Evolutionary conservation across 805 yeast species (phyloP).

Genomic region (Candida suzukii): DNA sequence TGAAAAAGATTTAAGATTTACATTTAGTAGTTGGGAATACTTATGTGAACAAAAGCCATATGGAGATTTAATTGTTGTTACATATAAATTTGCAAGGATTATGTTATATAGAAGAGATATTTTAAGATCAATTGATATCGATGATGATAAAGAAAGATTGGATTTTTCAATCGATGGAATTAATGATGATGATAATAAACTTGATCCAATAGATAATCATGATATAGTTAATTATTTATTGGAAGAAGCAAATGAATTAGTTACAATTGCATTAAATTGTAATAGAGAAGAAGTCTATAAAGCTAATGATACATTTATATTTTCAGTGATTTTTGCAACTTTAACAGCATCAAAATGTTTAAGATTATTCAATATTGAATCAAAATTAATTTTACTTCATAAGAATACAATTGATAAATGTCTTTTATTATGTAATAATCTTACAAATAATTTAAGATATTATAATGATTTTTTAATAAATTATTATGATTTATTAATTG

Average conservation of each 20-base stretch:
- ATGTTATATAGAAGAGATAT: slow-evolving; percentile 19
- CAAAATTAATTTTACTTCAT: no score
- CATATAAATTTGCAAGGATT: slow-evolving; percentile 13
- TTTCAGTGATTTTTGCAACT: not conserved
- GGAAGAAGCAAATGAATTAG: not conserved
- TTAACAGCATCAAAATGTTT: not conserved
- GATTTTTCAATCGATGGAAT: not conserved
- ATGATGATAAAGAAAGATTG: not conserved
- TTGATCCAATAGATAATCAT: not conserved
- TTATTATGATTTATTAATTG: no score
- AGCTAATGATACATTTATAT: not conserved
- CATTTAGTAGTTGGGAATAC: slow-evolving; percentile 19
- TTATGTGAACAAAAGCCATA: slow-evolving; percentile 14
- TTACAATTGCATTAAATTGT: not conserved
- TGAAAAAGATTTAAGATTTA: slow-evolving; percentile 14
- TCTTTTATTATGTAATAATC: no score
- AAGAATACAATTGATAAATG: no score
- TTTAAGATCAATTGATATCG: slow-evolving; percentile 6
- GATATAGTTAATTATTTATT: not conserved
- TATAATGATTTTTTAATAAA: no score
- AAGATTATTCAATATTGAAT: no score
- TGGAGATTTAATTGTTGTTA: slow-evolving; percentile 10
- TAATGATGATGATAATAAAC: not conserved
- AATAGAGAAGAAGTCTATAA: not conserved
- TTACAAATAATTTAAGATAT: no score